Evolutionary conservation across 2,329 filamentous ascomycete species (phyloP), one percentile per base, ranked within the genome.

Genomic region (Verticillium longisporum): DNA sequence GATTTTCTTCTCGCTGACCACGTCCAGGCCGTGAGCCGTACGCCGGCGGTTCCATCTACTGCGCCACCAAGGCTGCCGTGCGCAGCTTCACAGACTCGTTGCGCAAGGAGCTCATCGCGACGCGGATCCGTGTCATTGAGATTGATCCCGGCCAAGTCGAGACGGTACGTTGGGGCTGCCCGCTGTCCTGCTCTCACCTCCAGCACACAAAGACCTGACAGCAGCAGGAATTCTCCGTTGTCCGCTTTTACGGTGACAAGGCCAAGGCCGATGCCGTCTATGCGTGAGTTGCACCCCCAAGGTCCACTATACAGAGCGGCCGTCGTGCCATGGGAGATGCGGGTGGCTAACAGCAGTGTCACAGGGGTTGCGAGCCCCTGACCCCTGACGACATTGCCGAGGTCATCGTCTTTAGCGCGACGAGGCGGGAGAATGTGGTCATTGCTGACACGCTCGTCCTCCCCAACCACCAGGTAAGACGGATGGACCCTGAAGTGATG

Each of bases 71-170:
- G 77, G 91, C 92, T 21, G 93, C 93, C 1, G 89, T 97, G 61
- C 85, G 89, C 68, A 89, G 83, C 66, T 97, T 96, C 77, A 92
- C 91, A 0, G 92, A 96, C 61, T 83, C 88, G 11, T 75, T 97
- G 72, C 83, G 93, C 67, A 91, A 88, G 73, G 93, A 97, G 77
- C 82, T 96, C 62, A 88, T 97, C 67, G 82, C 89, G 6, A 91
- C 88, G 18, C 82, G 90, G 61, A 91, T 97, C 64, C 81, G 93
- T 61, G 82, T 97, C 63, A 96, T 97, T 64, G 90, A 92, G 74
- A 83, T 97, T 69, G 93, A 97, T 70, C 93, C 93, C 0, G 93
- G 93, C 32, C 92, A 96, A 77, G 92, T 97, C 56, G 92, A 97
- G 81, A 97, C 93, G 55, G 86, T 88, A 75, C 63, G 80, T 68